Evolutionary conservation across 371 early-diverging fungal species (phyloP).

Genomic region (Synchytrium microbalum): DNA sequence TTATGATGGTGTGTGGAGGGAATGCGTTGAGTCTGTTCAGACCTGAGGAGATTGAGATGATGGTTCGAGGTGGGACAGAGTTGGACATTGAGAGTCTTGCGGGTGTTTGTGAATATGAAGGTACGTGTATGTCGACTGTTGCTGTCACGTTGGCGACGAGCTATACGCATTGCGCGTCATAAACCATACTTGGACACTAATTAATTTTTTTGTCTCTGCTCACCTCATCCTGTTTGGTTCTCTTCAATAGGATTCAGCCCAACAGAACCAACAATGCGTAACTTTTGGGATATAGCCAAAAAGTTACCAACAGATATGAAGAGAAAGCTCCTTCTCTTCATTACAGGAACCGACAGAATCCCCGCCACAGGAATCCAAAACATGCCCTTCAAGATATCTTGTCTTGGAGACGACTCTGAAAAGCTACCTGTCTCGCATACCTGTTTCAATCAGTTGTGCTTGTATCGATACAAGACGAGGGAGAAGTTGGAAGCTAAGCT

Average conservation of each 20-base stretch:
- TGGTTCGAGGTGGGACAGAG: conserved; percentile 89
- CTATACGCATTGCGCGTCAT: too few relatives aligned
- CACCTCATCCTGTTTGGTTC: background rate
- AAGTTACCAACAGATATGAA: conserved; percentile 61
- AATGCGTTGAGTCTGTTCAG: conserved; percentile 76
- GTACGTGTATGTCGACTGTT: conserved; percentile 13
- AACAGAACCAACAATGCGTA: conserved; percentile 26
- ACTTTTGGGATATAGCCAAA: conserved; percentile 87
- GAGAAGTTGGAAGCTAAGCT: conserved; percentile 76
- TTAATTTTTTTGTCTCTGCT: conserved; percentile 1
- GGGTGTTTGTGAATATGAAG: conserved; percentile 78
- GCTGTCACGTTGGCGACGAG: background rate
- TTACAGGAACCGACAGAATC: conserved; percentile 95
- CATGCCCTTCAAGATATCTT: conserved; percentile 67
- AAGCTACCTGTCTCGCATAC: conserved; percentile 91
- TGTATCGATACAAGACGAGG: conserved; percentile 69
- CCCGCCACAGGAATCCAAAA: conserved; percentile 82
- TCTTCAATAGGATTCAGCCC: conserved; percentile 17
- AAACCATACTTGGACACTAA: too few relatives aligned
- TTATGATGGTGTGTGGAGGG: conserved; percentile 80
- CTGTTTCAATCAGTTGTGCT: conserved; percentile 91
- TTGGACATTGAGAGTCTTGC: conserved; percentile 82
- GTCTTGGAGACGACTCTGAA: conserved; percentile 67
- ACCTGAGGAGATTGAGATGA: conserved; percentile 90
- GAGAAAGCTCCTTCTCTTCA: conserved; percentile 80